Percentiles rank a stretch among this genome's conserved stretches.
Evolutionary conservation across 2,329 filamentous ascomycete species (phyloP).

Genomic region (Biscogniauxia marginata): DNA sequence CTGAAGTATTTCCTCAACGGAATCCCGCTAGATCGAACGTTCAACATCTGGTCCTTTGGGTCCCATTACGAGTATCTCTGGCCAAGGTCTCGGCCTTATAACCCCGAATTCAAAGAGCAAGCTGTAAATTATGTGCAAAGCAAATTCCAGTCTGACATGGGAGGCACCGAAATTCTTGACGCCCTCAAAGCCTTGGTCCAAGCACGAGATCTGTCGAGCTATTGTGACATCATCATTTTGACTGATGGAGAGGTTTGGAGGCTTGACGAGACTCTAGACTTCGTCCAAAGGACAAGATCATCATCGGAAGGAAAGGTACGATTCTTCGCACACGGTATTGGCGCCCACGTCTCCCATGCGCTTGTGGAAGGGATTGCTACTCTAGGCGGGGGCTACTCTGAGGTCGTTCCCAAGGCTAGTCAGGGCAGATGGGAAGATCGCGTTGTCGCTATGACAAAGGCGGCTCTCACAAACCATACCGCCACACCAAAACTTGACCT

Average conservation of each 20-base stretch:
- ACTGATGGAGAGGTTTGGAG: conserved; percentile 56
- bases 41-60: conserved; percentile 57
- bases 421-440: conserved; percentile 14
- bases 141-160: conserved; percentile 46
- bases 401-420: conserved; percentile 20
- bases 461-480: conserved; percentile 12
- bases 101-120: conserved; percentile 44
- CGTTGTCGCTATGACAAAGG: conserved; percentile 14
- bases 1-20: conserved; percentile 58
- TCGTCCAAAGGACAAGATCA: conserved; percentile 43
- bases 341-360: conserved; percentile 51
- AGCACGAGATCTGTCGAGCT: conserved; percentile 39
- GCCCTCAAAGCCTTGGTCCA: conserved; percentile 48
- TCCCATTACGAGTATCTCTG: conserved; percentile 16
- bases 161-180: conserved; percentile 52
- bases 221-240: conserved; percentile 51
- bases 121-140: conserved; percentile 24
- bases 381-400: conserved; percentile 54
- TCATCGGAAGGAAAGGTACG: conserved; percentile 44
- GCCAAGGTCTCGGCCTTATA: conserved; percentile 10
- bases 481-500: conserved; percentile 4
- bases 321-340: conserved; percentile 59
- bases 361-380: conserved; percentile 59
- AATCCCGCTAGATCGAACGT: conserved; percentile 36
- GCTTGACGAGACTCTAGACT: conserved; percentile 46